Base-by-base conservation (phyloP, 2,329 filamentous ascomycete species). In the Neopestalotiopsis sp. region DNA sequence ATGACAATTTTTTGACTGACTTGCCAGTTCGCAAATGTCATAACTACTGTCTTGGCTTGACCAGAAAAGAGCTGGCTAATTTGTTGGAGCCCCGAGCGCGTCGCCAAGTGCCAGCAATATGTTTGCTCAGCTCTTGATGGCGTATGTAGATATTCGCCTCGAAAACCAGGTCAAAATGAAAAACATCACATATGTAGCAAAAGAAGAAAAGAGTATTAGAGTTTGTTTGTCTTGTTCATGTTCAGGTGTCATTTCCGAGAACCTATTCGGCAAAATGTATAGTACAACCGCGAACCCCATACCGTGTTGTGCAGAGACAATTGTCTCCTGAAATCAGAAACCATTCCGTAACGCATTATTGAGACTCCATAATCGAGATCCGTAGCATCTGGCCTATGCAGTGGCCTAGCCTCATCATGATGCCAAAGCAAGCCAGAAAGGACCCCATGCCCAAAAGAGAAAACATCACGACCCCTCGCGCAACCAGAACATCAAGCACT, bases 311-410 rank as follows among this genome's bases (percentile, higher is more conserved):
- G 84, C 86, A 84, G 89, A 90, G 88, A 90, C 88, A 70, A 90
- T 88, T 90, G 87, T 85, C 88, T 88, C 88, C 85, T 84, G 86
- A 87, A 85, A 85, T 82, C 84, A 88, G 65, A 84, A 83, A 85
- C 89, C 88, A 90, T 91, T 67, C 89, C 89, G 88, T 91, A 90
- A 91, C 89, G 89, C 89, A 91, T 91, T 91, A 91, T 87, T 77
- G 84, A 88, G 85, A 88, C 83, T 83, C 86, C 84, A 82, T 84
- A 58, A 67, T 67, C 65, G 52, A 67, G 64, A 52, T 58, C 42
- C 52, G 52, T 52, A 30, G 52, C 52, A 67, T 67, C 65, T 72
- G 68, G 72, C 63, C 56, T 57, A 52, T 65, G 72, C 74, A 71
- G 73, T 77, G 77, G 80, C 80, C 81, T 83, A 82, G 82, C 81